Evolutionary conservation across 129 eudicot species (phyloP).

Genomic region (Artemisia annua): DNA sequence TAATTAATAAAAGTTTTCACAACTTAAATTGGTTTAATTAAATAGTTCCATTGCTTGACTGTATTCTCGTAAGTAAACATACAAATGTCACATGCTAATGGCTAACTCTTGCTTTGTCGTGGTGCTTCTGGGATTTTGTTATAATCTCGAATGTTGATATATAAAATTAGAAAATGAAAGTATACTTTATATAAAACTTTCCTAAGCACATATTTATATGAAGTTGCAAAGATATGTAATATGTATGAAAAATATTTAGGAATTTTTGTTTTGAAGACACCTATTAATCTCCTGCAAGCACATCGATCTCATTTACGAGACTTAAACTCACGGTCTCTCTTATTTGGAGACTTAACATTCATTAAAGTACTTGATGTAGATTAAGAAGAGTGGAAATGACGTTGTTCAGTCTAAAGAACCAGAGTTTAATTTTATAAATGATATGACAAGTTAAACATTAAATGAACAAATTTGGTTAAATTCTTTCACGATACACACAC

Average conservation of each 20-base stretch:
- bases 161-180: slow-evolving; percentile 5
- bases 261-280: neutral
- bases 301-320: no score
- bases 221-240: neutral
- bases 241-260: neutral
- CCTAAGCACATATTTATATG: slow-evolving; percentile 10
- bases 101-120: slow-evolving; percentile 33
- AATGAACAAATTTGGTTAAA: slow-evolving; percentile 1
- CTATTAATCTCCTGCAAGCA: no score
- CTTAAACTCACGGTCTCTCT: no score
- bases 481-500: no score
- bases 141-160: neutral
- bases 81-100: slow-evolving; percentile 22
- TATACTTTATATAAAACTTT: neutral
- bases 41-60: neutral
- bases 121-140: slow-evolving; percentile 32
- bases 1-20: neutral
- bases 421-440: no score
- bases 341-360: no score
- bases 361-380: no score
- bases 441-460: no score
- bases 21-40: slow-evolving; percentile 19
- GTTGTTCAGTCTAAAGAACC: no score
- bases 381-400: no score
- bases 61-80: neutral